Percentiles rank a stretch among this genome's conserved stretches.
phyloP scores from a whole-genome alignment of 2,329 filamentous ascomycete species.

The Colletotrichum agaves region DNA sequence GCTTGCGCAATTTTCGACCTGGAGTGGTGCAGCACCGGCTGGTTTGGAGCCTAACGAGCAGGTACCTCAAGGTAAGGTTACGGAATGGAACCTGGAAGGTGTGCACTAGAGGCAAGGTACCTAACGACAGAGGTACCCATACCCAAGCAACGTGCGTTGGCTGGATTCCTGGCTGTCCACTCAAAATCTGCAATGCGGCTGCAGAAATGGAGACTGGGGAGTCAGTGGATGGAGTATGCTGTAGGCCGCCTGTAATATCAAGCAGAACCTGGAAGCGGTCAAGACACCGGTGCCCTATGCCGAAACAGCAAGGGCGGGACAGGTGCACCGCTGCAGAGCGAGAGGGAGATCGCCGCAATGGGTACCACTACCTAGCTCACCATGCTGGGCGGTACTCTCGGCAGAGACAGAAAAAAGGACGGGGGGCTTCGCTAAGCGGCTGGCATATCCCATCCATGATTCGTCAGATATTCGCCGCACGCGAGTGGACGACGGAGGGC shows the following conservation, averaged over 20 bases:
- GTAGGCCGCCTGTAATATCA: conserved; percentile 34
- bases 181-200: neutral
- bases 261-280: conserved; percentile 29
- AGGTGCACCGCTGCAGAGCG: conserved; percentile 14
- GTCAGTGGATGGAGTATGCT: conserved; percentile 15
- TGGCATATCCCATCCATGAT: conserved; percentile 12
- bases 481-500: conserved; percentile 23
- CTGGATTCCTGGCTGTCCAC: conserved; percentile 13
- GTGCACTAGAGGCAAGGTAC: too few relatives aligned
- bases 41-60: too few relatives aligned
- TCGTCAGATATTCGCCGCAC: conserved; percentile 17
- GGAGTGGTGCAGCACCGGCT: neutral
- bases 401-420: neutral
- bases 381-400: neutral
- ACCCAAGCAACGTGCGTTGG: conserved; percentile 36
- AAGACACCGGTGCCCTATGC: conserved; percentile 34
- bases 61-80: too few relatives aligned
- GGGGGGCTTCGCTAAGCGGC: conserved; percentile 15
- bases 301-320: conserved; percentile 29
- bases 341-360: neutral
- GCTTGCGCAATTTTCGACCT: neutral
- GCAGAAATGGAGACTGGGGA: neutral
- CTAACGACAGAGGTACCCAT: neutral
- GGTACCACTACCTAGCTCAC: neutral
- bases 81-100: too few relatives aligned